A percentile compares a stretch with the other conserved stretches of the same genome.
These are phyloP conservation scores for Geosiphon pyriformis DNA, from an alignment of 192 early-diverging fungal species.

Conservation along the genomic window DNA sequence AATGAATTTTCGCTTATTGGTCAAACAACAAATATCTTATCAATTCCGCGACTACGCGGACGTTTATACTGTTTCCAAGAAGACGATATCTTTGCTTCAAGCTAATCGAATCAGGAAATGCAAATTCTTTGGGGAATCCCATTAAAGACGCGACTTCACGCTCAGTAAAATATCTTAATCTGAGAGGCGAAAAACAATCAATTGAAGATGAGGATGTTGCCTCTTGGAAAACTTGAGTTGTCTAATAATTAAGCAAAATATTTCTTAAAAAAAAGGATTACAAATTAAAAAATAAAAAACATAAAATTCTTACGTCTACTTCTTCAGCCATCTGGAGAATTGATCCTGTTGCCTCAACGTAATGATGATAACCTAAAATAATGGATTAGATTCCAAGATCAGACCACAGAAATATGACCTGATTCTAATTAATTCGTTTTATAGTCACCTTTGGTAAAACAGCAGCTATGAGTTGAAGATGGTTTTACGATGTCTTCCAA, in stretches of 20 bases:
- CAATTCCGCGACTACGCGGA: constrained; percentile 71
- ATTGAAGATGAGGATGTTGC: background rate
- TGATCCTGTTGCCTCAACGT: constrained; percentile 54
- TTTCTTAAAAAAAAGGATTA: background rate
- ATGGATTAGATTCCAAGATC: too few relatives aligned
- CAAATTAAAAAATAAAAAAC: background rate
- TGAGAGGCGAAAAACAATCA: constrained; percentile 15
- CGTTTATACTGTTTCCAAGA: constrained; percentile 88
- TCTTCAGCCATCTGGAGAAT: constrained; percentile 47
- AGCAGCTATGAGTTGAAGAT: constrained; percentile 57
- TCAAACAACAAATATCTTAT: constrained; percentile 61
- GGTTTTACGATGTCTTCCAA: constrained; percentile 67
- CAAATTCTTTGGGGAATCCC: constrained; percentile 72
- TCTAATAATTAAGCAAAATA: background rate
- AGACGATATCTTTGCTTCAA: constrained; percentile 76
- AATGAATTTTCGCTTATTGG: too few relatives aligned
- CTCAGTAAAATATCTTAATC: constrained; percentile 51
- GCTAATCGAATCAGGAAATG: constrained; percentile 63
- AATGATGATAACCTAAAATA: constrained; percentile 59
- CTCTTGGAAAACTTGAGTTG: constrained; percentile 3
- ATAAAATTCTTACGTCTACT: constrained; percentile 39
- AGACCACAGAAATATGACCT: too few relatives aligned
- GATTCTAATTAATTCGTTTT: constrained; percentile 10
- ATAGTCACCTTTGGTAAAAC: constrained; percentile 68
- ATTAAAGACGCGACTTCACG: constrained; percentile 69